A percentile compares a stretch with the other conserved stretches of the same genome.
phyloP scores from a whole-genome alignment of 306 rosid species.

The Rubus parviflorus region DNA sequence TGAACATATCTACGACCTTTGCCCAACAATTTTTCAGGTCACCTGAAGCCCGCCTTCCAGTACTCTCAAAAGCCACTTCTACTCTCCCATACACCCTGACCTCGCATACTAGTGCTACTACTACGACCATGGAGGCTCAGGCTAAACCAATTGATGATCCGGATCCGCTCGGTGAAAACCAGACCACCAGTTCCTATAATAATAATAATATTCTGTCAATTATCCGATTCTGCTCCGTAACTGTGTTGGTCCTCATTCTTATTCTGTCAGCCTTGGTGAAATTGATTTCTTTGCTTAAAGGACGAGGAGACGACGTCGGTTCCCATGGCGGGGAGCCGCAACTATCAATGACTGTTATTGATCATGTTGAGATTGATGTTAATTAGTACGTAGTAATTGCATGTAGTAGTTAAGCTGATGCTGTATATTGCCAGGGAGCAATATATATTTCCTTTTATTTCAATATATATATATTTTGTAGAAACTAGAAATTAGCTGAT shows the following conservation, averaged over 20 bases:
- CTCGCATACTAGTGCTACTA: too few species aligned
- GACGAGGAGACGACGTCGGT: not conserved
- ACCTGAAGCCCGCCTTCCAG: not conserved
- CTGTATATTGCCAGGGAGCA: rapidly evolving
- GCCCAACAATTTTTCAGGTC: not conserved
- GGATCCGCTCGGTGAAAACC: too few species aligned
- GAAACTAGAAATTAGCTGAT: rapidly evolving
- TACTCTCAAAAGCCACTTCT: too few species aligned
- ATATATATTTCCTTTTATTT: too few species aligned
- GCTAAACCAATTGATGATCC: not conserved
- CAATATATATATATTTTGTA: too few species aligned
- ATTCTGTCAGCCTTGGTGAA: not conserved
- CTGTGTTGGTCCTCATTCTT: not conserved
- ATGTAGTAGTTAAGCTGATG: too few species aligned
- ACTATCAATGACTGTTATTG: too few species aligned
- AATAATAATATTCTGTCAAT: not conserved
- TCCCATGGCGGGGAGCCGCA: too few species aligned
- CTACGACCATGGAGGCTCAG: too few species aligned
- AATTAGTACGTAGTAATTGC: too few species aligned
- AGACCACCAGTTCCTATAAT: not conserved
- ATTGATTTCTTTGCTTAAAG: not conserved
- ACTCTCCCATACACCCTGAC: too few species aligned
- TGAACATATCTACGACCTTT: not conserved
- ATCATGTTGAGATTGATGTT: too few species aligned
- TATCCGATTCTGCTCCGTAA: not conserved